phyloP scores from a whole-genome alignment of 2,329 filamentous ascomycete species.

The Stachybotrys elegans region DNA sequence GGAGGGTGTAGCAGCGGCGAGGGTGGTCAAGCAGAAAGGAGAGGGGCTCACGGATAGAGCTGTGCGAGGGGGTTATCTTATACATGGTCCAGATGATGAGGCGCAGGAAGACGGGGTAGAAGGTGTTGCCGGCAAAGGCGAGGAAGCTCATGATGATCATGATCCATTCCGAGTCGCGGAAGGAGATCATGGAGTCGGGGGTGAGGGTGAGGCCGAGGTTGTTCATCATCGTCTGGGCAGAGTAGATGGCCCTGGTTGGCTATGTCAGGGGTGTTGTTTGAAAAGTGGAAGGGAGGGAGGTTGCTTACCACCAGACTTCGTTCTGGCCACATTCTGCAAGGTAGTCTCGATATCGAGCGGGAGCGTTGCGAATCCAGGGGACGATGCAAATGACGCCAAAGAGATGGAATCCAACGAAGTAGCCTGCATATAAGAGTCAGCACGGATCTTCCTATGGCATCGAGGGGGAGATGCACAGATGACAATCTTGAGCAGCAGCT shows the following conservation, averaged over 20 bases:
- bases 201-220: slow-evolving; percentile 52
- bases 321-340: slow-evolving; percentile 31
- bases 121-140: slow-evolving; percentile 48
- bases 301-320: slow-evolving; percentile 43
- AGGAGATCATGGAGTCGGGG: slow-evolving; percentile 47
- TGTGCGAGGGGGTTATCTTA: slow-evolving; percentile 34
- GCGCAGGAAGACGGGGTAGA: slow-evolving; percentile 53
- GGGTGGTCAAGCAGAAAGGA: slow-evolving; percentile 58
- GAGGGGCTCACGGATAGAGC: slow-evolving; percentile 37
- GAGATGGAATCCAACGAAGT: slow-evolving; percentile 39
- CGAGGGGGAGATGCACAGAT: slow-evolving; percentile 17
- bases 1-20: slow-evolving; percentile 55
- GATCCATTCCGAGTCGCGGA: slow-evolving; percentile 35
- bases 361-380: slow-evolving; percentile 38
- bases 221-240: slow-evolving; percentile 43
- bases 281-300: background rate
- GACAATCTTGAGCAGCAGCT: slow-evolving; percentile 42
- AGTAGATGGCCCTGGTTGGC: slow-evolving; percentile 38
- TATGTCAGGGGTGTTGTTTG: background rate
- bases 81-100: slow-evolving; percentile 52
- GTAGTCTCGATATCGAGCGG: slow-evolving; percentile 34
- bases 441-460: background rate
- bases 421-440: slow-evolving; percentile 27
- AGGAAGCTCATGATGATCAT: slow-evolving; percentile 43
- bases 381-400: slow-evolving; percentile 42